Percentiles rank a stretch among this genome's conserved stretches.
These are phyloP conservation scores for Raphanus raphanistrum DNA, from an alignment of 345 rosid genomes.

Conservation along the genomic window DNA sequence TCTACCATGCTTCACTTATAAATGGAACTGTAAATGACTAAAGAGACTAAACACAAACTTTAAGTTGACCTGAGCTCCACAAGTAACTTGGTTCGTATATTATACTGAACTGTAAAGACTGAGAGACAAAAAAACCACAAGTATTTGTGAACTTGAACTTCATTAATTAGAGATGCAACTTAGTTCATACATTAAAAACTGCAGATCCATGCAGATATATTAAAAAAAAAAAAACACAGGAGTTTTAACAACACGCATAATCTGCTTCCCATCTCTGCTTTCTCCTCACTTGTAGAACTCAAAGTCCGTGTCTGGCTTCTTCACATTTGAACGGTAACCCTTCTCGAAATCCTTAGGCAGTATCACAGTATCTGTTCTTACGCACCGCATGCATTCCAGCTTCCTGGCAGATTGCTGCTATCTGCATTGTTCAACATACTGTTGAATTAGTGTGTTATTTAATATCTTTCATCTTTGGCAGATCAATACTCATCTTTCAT, in stretches of 20 bases:
- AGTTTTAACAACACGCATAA: slow-evolving; percentile 19
- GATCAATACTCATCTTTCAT: no score
- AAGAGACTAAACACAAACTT: slow-evolving; percentile 13
- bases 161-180: slow-evolving; percentile 28
- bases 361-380: slow-evolving; percentile 94
- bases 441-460: background rate
- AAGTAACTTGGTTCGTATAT: no score
- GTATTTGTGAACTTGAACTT: background rate
- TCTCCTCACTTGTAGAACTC: slow-evolving; percentile 84
- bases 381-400: slow-evolving; percentile 99
- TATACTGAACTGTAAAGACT: background rate
- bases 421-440: slow-evolving; percentile 45
- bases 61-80: no score
- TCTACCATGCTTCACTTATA: background rate
- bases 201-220: slow-evolving; percentile 23
- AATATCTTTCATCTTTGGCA: no score
- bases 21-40: background rate
- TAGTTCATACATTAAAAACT: slow-evolving; percentile 32
- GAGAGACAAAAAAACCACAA: background rate
- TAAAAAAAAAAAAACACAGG: slow-evolving; percentile 20
- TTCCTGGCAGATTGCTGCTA: slow-evolving; percentile 97
- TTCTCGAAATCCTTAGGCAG: slow-evolving; percentile 97
- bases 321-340: slow-evolving; percentile 95
- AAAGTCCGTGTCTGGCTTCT: slow-evolving; percentile 97
- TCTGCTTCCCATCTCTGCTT: slow-evolving; percentile 12